These are phyloP conservation scores for Pyronema domesticum DNA, from an alignment of 495 filamentous ascomycete genomes.

Conservation along the genomic window DNA sequence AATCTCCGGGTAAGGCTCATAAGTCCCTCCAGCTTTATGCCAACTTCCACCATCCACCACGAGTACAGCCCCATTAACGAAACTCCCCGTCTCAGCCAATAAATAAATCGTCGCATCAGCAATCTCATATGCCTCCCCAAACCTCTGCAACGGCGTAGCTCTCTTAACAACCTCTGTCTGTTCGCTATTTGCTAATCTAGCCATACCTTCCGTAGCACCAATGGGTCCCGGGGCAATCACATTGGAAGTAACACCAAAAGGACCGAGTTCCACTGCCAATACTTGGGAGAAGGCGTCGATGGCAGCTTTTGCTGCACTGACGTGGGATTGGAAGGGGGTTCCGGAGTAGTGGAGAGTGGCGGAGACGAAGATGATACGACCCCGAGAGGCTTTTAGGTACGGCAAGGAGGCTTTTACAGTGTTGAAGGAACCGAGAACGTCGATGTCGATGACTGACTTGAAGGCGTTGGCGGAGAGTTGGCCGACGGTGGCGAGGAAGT, in stretches of 20 bases:
- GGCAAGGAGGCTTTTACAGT: constrained; percentile 81
- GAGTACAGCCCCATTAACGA: constrained; percentile 58
- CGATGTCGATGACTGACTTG: constrained; percentile 91
- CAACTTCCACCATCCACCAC: constrained; percentile 67
- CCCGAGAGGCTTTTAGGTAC: constrained; percentile 57
- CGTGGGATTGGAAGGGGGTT: constrained; percentile 68
- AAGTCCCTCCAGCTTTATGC: constrained; percentile 32
- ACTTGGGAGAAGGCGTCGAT: constrained; percentile 64
- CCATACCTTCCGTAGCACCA: constrained; percentile 43
- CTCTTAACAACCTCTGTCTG: constrained; percentile 20
- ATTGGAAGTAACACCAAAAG: constrained; percentile 74
- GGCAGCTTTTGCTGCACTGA: constrained; percentile 74
- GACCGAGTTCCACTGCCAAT: constrained; percentile 72
- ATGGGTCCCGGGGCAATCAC: constrained; percentile 25
- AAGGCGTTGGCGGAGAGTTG: constrained; percentile 75
- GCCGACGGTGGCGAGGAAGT: constrained; percentile 79
- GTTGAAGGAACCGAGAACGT: constrained; percentile 83
- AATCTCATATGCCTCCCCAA: constrained; percentile 71
- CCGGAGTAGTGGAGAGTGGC: constrained; percentile 82
- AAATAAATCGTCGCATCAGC: constrained; percentile 81
- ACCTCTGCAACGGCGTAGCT: constrained; percentile 47
- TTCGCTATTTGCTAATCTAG: constrained; percentile 30
- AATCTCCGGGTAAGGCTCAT: constrained; percentile 17
- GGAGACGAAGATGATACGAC: constrained; percentile 72
- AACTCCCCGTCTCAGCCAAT: constrained; percentile 67